A percentile compares a stretch with the other conserved stretches of the same genome.
Conservation (phyloP, 257 asterid species). For the Thymus mandschuricus region DNA sequence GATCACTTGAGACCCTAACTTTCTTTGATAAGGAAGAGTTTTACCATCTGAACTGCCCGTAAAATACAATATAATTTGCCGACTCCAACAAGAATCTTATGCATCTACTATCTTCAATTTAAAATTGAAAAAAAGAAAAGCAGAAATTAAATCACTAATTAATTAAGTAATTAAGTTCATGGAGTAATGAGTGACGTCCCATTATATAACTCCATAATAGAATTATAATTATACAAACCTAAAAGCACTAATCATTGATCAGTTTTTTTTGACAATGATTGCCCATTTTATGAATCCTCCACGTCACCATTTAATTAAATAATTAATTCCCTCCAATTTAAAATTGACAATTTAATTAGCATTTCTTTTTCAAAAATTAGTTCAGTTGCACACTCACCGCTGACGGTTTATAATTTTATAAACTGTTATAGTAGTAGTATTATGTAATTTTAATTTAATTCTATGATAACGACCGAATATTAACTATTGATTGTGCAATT, state of each 20-base stretch:
- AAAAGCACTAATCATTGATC: constrained; percentile 36
- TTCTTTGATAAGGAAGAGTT: no score
- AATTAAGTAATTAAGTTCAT: no score
- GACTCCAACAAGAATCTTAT: no score
- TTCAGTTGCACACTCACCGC: constrained; percentile 31
- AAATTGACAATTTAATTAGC: constrained; percentile 26
- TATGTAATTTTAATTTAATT: constrained; percentile 5
- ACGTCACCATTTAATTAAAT: constrained; percentile 37
- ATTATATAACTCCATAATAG: no score
- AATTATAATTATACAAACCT: background rate
- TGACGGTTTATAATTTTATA: background rate
- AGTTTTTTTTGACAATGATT: constrained; percentile 46
- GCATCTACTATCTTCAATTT: no score
- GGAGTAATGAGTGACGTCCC: no score
- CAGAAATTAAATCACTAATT: no score
- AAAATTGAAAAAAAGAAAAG: no score
- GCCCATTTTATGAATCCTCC: constrained; percentile 36
- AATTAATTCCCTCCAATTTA: constrained; percentile 11
- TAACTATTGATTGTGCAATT: constrained; percentile 22
- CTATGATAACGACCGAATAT: constrained; percentile 36
- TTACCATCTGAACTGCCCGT: no score
- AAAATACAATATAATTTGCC: no score
- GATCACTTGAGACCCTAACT: no score
- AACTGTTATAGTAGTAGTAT: background rate
- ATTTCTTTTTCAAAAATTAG: constrained; percentile 21